Base-by-base conservation (phyloP, 75 land plant genomes). In the Sequoia sempervirens region DNA sequence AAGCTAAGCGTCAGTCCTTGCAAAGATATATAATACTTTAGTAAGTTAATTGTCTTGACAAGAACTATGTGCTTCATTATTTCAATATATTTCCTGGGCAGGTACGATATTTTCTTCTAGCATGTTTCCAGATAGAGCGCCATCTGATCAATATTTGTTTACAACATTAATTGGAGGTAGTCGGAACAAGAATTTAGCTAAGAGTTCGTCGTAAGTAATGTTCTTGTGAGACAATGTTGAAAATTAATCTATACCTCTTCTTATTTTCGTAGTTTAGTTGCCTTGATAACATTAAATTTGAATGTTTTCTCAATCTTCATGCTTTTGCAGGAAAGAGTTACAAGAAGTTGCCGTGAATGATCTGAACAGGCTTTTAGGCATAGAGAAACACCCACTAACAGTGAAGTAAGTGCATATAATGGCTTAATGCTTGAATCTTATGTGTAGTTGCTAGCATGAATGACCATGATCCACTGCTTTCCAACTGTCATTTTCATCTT, bases 101-200 rank as follows among this genome's bases (percentile, higher is more conserved):
- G 99, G 99, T 75, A 97, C 98, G 5, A 89, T 97, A 36, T 97
- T 97, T 87, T 97, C 99, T 52, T 97, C 99, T 30, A 92, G 90
- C 91, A 97, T 97, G 99, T 97, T 97, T 84, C 99, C 99, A 47
- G 98, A 97, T 84, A 91, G 99, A 79, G 98, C 99, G 47, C 95
- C 98, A 23, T 81, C 84, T 69, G 93, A 92, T 83, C 84, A 91
- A 45, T 84, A 94, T 86, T 89, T 97, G 46, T 95, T 94, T 84
- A 95, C 99, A 13, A 95, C 99, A 17, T 95, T 97, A 75, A 84
- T 97, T 88, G 99, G 99, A 17, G 99, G 99, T 56, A 97, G 93
- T 82, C 87, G 99, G 69, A 97, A 92, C 87, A 89, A 84, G 82
- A 92, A 91, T 47, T 86, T 95, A 69, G 98, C 99, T 85, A 85